Evolutionary conservation across 768 basidiomycete species (phyloP).

Genomic region (Tricholomella constricta): DNA sequence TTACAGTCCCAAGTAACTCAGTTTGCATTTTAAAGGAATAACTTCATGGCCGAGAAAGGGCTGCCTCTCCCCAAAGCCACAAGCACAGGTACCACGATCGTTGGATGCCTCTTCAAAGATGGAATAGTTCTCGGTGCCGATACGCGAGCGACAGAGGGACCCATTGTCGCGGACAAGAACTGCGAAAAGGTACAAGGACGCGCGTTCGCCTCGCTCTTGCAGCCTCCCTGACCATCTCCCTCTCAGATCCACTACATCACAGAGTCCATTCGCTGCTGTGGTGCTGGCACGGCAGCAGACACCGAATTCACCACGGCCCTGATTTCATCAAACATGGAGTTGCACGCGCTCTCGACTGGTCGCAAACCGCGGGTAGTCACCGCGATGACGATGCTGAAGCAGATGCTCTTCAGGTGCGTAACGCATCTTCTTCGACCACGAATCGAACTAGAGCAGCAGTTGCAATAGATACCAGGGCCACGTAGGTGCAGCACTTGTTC

Average conservation of each 20-base stretch:
- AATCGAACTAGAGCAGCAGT: not conserved
- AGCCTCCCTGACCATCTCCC: not conserved
- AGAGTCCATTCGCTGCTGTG: slow-evolving; percentile 95
- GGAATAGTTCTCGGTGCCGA: slow-evolving; percentile 96
- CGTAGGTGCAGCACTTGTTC: slow-evolving; percentile 92
- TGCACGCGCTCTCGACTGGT: slow-evolving; percentile 89
- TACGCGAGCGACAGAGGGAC: slow-evolving; percentile 92
- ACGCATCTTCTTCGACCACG: not conserved
- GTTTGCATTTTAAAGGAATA: slow-evolving; percentile 52
- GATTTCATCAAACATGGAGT: slow-evolving; percentile 94
- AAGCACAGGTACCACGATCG: slow-evolving; percentile 96
- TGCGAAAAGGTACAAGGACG: slow-evolving; percentile 86
- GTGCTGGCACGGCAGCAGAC: slow-evolving; percentile 99
- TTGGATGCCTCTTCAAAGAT: slow-evolving; percentile 90
- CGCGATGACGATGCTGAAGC: slow-evolving; percentile 99
- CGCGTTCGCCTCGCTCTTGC: slow-evolving; percentile 1
- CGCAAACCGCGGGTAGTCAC: slow-evolving; percentile 93
- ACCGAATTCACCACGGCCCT: slow-evolving; percentile 94
- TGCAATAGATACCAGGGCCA: slow-evolving; percentile 82
- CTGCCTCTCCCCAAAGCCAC: slow-evolving; percentile 80
- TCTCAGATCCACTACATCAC: slow-evolving; percentile 94
- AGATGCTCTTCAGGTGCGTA: slow-evolving; percentile 85
- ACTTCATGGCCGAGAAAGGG: slow-evolving; percentile 70
- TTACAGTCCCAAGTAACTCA: not conserved
- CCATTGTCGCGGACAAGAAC: slow-evolving; percentile 98